These are phyloP conservation scores for Chaetomium olivaceum DNA, from an alignment of 2,329 filamentous ascomycete species.

Conservation along the genomic window DNA sequence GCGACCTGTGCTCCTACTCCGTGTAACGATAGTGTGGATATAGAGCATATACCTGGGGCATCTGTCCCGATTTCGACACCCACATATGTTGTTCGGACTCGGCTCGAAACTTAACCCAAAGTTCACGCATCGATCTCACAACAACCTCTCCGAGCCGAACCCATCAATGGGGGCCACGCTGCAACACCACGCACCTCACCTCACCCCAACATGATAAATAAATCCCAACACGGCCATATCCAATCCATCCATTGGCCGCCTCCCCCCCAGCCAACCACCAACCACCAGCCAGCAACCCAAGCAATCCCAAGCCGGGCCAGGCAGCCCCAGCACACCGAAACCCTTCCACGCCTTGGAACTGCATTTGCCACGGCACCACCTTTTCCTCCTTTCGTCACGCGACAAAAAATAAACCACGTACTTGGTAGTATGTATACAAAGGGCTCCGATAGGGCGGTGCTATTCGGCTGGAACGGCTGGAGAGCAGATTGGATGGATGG, in stretches of 20 bases:
- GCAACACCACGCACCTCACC: too few species aligned
- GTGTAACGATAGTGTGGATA: slow-evolving; percentile 23
- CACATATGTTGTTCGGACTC: neutral
- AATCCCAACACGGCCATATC: too few species aligned
- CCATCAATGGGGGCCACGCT: too few species aligned
- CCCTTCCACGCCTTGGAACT: neutral
- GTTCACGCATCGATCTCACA: too few species aligned
- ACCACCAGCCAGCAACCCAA: neutral
- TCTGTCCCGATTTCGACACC: neutral
- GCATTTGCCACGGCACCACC: slow-evolving; percentile 5
- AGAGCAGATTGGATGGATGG: neutral
- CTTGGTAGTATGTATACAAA: too few species aligned
- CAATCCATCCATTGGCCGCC: neutral
- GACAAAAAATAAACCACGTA: neutral
- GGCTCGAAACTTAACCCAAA: too few species aligned
- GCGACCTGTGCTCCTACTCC: slow-evolving; percentile 9
- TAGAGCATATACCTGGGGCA: slow-evolving; percentile 15
- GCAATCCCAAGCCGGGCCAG: neutral
- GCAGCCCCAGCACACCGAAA: neutral
- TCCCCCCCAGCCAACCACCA: neutral
- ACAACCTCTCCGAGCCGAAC: too few species aligned
- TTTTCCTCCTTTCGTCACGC: neutral
- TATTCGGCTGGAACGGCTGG: too few species aligned
- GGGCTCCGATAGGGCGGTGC: neutral
- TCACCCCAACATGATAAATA: too few species aligned